Conservation (phyloP, 495 filamentous ascomycete genomes). For the Podospora sp. region DNA sequence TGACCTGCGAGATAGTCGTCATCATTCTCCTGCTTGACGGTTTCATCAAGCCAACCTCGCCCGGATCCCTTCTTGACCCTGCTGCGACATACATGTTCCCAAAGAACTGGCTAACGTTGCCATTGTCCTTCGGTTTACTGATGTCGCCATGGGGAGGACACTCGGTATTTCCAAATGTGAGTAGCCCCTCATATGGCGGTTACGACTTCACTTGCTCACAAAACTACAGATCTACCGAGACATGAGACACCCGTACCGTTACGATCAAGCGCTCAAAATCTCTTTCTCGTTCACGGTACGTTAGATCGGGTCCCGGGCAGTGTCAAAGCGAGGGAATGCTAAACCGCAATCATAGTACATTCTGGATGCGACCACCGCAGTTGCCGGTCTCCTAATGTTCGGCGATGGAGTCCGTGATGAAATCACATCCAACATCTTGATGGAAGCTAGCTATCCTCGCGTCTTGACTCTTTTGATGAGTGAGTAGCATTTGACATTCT, state of each 20-base stretch:
- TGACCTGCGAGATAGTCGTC: constrained; percentile 60
- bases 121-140: constrained; percentile 90
- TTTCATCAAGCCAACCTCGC: constrained; percentile 73
- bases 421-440: constrained; percentile 85
- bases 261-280: constrained; percentile 70
- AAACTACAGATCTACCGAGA: constrained; percentile 76
- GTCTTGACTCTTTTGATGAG: constrained; percentile 72
- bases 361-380: constrained; percentile 77
- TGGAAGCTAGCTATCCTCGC: constrained; percentile 72
- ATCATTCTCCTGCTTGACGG: constrained; percentile 82
- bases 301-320: neutral
- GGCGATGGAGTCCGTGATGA: constrained; percentile 83
- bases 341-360: constrained; percentile 57
- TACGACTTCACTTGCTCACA: constrained; percentile 1
- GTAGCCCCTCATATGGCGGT: neutral
- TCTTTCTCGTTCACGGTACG: constrained; percentile 91
- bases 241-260: constrained; percentile 93
- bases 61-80: constrained; percentile 85
- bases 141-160: constrained; percentile 98
- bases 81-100: constrained; percentile 79
- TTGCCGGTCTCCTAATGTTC: constrained; percentile 90
- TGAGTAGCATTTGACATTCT: neutral
- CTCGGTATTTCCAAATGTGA: constrained; percentile 83
- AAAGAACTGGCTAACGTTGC: constrained; percentile 81
- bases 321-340: neutral